Evolutionary conservation across 495 filamentous ascomycete genomes (phyloP).

Genomic region (Beverwykella pulmonaria): DNA sequence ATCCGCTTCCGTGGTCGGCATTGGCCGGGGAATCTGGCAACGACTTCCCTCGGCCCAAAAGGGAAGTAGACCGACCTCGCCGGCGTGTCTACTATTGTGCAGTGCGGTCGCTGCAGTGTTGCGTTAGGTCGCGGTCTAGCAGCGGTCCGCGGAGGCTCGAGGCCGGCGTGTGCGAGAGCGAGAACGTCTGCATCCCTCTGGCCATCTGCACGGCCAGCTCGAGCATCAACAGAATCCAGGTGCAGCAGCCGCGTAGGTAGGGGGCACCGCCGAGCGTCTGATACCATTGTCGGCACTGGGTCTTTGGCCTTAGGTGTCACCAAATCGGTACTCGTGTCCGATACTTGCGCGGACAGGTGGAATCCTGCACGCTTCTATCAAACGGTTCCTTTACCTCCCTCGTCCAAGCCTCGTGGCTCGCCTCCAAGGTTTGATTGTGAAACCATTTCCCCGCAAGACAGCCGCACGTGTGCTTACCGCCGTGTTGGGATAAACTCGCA

Average conservation of each 20-base stretch:
- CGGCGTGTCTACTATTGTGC: neutral
- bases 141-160: neutral
- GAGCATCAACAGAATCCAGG: no score
- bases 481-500: slow-evolving; percentile 22
- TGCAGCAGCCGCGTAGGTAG: no score
- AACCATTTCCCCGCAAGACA: slow-evolving; percentile 38
- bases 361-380: neutral
- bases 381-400: neutral
- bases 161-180: neutral
- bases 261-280: no score
- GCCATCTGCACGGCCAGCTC: no score
- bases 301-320: neutral
- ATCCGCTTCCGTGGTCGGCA: neutral
- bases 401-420: slow-evolving; percentile 30
- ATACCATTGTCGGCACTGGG: no score
- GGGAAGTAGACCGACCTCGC: slow-evolving; percentile 21
- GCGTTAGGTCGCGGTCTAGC: no score
- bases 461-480: slow-evolving; percentile 38
- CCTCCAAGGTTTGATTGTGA: slow-evolving; percentile 31
- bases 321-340: neutral
- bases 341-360: neutral
- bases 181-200: no score
- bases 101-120: neutral
- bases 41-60: slow-evolving; percentile 6
- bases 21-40: neutral